Base-by-base conservation (phyloP, 164 flowering plant genomes). In the Vitis labrusca region DNA sequence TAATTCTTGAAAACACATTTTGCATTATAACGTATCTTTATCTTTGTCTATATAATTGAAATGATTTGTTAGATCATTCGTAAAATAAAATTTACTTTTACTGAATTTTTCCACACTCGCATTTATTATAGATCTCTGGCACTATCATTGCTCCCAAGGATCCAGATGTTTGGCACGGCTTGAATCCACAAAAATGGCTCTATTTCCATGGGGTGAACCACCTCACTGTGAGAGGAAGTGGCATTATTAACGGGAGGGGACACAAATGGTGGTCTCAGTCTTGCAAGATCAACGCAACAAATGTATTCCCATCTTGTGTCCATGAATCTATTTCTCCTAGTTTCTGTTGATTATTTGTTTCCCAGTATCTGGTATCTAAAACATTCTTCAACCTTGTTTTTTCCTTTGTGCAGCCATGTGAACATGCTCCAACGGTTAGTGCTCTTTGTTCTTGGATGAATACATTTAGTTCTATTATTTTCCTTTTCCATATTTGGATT, bases 391-490 rank as follows among this genome's bases (percentile, higher is more conserved):
- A 50, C 50, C 56, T 67, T 23, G 27, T 1, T 23, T 23, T 23
- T 23, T 23, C 7, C 53, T 50, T 67, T 72, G 52, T 80, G 79
- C 97, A 94, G 99, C 97, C 92, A 17, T 94, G 97, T 70, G 78
- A 61, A 5, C 93, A 84, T 78, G 98, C 97, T 73, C 98, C 98
- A 63, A 91, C 91, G 83, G 98, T 92, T 59, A 77, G 97, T 83
- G 59, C 70, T 64, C 47, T 29, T 63, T 67, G 50, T 56, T 61
- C 16, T 55, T 54, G 10, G 50, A 58, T 59, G 56, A 47, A 52
- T 8, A 58, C 61, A 61, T 32, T 50, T 66, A 23, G 6, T 80
- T 66, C 48, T 63, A 48, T 54, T 14, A 19, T 59, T 66, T 50
- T 61, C 14, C 13, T 51, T 58, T 8, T 57, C 49, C 53, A 51